phyloP scores from a whole-genome alignment of 2,329 filamentous ascomycete species.

The Ophiobolus disseminans region DNA sequence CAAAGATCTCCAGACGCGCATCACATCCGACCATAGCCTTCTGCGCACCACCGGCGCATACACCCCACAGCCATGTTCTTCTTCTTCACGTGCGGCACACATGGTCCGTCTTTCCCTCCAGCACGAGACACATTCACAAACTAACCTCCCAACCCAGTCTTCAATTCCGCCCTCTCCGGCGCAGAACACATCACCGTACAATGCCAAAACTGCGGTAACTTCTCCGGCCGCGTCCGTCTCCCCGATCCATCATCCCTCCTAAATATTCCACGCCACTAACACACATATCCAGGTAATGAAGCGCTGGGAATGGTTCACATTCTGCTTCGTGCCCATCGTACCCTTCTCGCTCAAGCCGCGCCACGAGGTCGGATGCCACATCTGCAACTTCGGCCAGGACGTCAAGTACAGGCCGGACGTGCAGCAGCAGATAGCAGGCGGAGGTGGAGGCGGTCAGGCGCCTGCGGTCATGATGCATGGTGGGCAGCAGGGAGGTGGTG shows the following conservation, averaged over 20 bases:
- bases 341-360: constrained; percentile 67
- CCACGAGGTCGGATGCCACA: constrained; percentile 73
- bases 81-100: constrained; percentile 60
- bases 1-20: no score
- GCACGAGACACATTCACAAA: not conserved
- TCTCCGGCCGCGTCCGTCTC: constrained; percentile 49
- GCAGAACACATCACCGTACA: constrained; percentile 59
- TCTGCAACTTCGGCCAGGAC: constrained; percentile 77
- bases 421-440: constrained; percentile 37
- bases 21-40: no score
- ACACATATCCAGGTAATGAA: constrained; percentile 14
- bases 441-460: constrained; percentile 7
- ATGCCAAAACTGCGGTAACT: constrained; percentile 62
- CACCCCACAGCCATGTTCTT: constrained; percentile 49
- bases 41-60: constrained; percentile 4
- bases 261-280: not conserved
- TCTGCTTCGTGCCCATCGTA: constrained; percentile 78
- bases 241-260: not conserved
- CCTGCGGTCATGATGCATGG: constrained; percentile 36
- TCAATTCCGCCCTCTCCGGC: constrained; percentile 54
- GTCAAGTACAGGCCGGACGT: constrained; percentile 53
- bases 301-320: constrained; percentile 70
- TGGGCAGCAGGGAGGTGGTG: constrained; percentile 29
- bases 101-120: constrained; percentile 47
- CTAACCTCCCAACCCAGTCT: constrained; percentile 45